These are phyloP conservation scores for Diaporthe longicolla DNA, from an alignment of 2,329 filamentous ascomycete genomes.

Conservation along the genomic window DNA sequence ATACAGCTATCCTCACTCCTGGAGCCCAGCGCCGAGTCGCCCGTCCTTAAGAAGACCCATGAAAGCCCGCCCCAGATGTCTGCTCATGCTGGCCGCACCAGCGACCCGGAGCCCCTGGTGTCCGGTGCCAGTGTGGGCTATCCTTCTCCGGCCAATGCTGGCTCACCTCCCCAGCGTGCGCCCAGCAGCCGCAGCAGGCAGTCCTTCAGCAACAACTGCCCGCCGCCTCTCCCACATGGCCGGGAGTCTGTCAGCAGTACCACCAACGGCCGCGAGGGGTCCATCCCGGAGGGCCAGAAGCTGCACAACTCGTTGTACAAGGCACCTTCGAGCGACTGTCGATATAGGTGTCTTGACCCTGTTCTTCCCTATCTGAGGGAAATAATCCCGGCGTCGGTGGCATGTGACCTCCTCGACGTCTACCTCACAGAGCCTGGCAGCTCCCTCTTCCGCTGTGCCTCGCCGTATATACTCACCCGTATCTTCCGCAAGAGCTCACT, in stretches of 20 bases:
- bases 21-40: conserved; percentile 37
- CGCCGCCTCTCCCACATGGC: neutral
- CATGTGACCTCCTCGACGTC: conserved; percentile 63
- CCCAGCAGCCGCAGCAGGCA: conserved; percentile 5
- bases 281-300: conserved; percentile 41
- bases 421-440: conserved; percentile 62
- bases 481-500: conserved; percentile 62
- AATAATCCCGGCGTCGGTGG: conserved; percentile 57
- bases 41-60: conserved; percentile 24
- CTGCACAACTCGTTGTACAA: conserved; percentile 46
- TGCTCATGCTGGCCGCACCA: conserved; percentile 12
- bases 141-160: conserved; percentile 48
- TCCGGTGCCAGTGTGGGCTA: conserved; percentile 50
- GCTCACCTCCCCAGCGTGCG: conserved; percentile 15
- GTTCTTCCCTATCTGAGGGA: conserved; percentile 56
- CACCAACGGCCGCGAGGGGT: conserved; percentile 43
- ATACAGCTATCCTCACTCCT: conserved; percentile 45
- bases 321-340: conserved; percentile 50
- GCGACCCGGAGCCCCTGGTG: conserved; percentile 44
- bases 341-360: conserved; percentile 58
- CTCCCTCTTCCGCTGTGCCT: conserved; percentile 59
- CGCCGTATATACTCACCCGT: conserved; percentile 62
- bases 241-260: conserved; percentile 46
- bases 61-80: conserved; percentile 39
- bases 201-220: conserved; percentile 34